A percentile compares a stretch with the other conserved stretches of the same genome.
Conservation (phyloP, 208 protist species). For the Trypanosomatidae sp. region DNA sequence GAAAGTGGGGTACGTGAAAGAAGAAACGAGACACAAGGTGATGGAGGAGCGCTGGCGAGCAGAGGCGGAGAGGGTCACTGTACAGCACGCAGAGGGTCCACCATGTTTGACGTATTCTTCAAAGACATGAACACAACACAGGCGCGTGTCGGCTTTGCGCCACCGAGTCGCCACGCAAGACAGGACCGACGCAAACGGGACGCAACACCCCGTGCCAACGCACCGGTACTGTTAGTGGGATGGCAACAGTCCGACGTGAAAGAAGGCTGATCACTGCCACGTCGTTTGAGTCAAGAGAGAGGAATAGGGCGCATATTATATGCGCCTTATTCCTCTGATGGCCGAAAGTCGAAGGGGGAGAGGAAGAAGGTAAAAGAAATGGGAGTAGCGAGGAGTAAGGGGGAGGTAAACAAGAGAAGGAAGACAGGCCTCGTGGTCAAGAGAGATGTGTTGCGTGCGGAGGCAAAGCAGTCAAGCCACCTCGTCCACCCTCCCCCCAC, state of each 20-base stretch:
- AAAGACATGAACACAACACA: not conserved
- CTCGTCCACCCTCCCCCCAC: not conserved
- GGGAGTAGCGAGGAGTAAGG: not conserved
- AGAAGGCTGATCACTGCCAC: not conserved
- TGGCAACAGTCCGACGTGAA: no score
- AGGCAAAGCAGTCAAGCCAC: not conserved
- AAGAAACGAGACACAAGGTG: slow-evolving; percentile 5
- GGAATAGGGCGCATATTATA: not conserved
- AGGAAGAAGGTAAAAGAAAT: not conserved
- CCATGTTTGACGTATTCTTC: not conserved
- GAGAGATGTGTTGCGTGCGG: not conserved
- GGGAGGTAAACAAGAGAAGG: not conserved
- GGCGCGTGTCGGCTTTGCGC: not conserved
- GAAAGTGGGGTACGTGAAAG: not conserved
- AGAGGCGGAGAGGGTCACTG: not conserved
- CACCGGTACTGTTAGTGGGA: not conserved
- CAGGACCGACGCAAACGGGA: not conserved
- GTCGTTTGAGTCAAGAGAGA: not conserved
- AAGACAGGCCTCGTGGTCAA: not conserved
- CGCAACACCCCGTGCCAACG: not conserved
- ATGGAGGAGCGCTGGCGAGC: not conserved
- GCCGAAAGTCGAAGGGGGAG: not conserved
- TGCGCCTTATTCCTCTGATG: not conserved
- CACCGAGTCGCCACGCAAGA: not conserved
- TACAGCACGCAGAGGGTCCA: not conserved